Base-by-base conservation (phyloP, 805 yeast genomes). In the Starmerella powellii region DNA sequence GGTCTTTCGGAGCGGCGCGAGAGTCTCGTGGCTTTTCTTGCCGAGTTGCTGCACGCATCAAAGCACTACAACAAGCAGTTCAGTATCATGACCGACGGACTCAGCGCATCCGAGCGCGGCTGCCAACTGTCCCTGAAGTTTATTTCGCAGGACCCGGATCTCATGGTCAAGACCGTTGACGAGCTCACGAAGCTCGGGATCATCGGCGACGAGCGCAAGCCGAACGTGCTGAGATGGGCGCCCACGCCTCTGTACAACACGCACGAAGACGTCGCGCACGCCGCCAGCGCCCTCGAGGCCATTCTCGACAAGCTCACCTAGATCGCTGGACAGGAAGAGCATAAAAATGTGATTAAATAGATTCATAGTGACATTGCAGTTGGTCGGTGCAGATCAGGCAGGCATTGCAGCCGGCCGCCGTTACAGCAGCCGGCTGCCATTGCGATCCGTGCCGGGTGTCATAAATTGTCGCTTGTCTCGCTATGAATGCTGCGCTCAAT, bases 211-310 rank as follows among this genome's bases (percentile, higher is more conserved):
- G 95, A 87, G 56, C 70, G 97, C 57, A 70, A 84, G 56, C 96
- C 96, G 1, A 76, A 77, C 56, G 96, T 86, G n/a, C 75, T 88
- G 31, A 66, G 96, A 44, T 56, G 87, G n/a, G 88, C 94, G 0
- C 95, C 97, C 6, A 67, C 73, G 2, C 91, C 95, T 0, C 65
- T 85, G 36, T 87, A 87, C 64, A 87, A 85, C 55, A 74, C 81
- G 1, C 81, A 81, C 51, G 62, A 57, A 33, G 93, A 87, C 47
- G 75, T 81, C 12, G 63, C 55, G 28, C 41, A 52, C 2, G 75
- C 75, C 8, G 74, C 67, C 5, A 47, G 58, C 18, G 48, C 64
- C 17, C 53, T 85, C 3, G 61, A 74, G 16, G 67, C 65, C 12
- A 34, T 41, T 6, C 44, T 48, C n/a, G 41, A 40, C 17, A 24